These are phyloP conservation scores for Microcos paniculata DNA, from an alignment of 345 rosid genomes.

Conservation along the genomic window DNA sequence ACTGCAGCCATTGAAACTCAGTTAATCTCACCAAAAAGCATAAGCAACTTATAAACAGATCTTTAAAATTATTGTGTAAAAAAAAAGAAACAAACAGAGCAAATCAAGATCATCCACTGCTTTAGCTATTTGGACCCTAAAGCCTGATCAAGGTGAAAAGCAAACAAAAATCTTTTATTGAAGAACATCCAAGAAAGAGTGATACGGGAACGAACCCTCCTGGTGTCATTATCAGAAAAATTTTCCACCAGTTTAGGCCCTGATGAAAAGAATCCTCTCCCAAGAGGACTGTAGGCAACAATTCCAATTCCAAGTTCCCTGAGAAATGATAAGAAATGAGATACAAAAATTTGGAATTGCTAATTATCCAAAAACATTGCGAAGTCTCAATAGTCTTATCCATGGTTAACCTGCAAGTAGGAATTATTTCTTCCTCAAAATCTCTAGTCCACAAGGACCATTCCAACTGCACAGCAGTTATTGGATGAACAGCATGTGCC, in stretches of 20 bases:
- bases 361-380: not conserved
- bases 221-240: constrained; percentile 32
- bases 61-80: too few relatives aligned
- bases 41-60: not conserved
- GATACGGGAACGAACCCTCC: constrained; percentile 34
- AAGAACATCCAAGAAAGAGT: not conserved
- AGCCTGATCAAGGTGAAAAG: not conserved
- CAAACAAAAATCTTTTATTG: not conserved
- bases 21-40: not conserved
- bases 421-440: constrained; percentile 48
- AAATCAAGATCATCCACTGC: not conserved
- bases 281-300: constrained; percentile 63
- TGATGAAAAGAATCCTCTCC: constrained; percentile 59
- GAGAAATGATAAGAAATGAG: not conserved
- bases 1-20: constrained; percentile 26
- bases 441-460: constrained; percentile 86
- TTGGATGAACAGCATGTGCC: constrained; percentile 76
- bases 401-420: constrained; percentile 6
- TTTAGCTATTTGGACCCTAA: too few relatives aligned
- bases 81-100: not conserved
- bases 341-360: not conserved
- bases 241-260: constrained; percentile 52
- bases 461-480: constrained; percentile 69
- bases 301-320: constrained; percentile 79
- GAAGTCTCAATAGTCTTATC: not conserved